phyloP scores from a whole-genome alignment of 106 monocot species.

The Dactylorhiza incarnata region DNA sequence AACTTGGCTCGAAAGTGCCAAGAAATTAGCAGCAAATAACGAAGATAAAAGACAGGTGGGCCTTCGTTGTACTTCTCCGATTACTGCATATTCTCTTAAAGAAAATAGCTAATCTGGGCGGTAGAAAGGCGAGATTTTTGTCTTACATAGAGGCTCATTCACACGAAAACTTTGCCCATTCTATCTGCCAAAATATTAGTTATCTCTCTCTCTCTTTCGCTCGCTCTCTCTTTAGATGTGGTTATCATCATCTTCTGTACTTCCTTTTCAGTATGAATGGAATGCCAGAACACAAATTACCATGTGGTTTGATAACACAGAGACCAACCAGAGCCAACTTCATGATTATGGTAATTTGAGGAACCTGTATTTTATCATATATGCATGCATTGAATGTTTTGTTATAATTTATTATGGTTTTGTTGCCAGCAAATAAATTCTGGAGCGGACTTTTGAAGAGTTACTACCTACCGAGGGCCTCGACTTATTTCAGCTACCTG shows the following conservation, averaged over 20 bases:
- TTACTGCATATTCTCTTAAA: neutral
- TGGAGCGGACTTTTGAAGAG: slow-evolving; percentile 85
- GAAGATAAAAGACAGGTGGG: slow-evolving; percentile 53
- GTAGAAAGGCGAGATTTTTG: no score
- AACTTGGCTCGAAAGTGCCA: slow-evolving; percentile 83
- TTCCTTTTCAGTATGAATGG: slow-evolving; percentile 73
- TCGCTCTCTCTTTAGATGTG: neutral
- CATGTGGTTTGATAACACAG: slow-evolving; percentile 93
- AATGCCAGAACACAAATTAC: slow-evolving; percentile 98
- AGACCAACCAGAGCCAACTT: slow-evolving; percentile 76
- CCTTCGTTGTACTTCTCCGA: neutral
- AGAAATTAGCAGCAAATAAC: slow-evolving; percentile 43
- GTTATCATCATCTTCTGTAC: neutral
- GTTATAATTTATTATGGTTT: neutral
- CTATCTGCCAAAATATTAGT: no score
- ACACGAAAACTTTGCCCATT: no score
- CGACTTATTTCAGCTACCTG: slow-evolving; percentile 67
- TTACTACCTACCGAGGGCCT: slow-evolving; percentile 88
- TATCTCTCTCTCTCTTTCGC: no score
- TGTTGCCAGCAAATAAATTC: slow-evolving; percentile 69
- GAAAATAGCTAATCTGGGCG: no score
- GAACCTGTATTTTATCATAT: neutral
- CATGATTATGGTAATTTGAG: slow-evolving; percentile 90
- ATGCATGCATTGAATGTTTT: slow-evolving; percentile 3
- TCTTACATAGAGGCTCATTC: no score